These are phyloP conservation scores for Raphanus sativus DNA, from an alignment of 345 rosid species.

Conservation along the genomic window DNA sequence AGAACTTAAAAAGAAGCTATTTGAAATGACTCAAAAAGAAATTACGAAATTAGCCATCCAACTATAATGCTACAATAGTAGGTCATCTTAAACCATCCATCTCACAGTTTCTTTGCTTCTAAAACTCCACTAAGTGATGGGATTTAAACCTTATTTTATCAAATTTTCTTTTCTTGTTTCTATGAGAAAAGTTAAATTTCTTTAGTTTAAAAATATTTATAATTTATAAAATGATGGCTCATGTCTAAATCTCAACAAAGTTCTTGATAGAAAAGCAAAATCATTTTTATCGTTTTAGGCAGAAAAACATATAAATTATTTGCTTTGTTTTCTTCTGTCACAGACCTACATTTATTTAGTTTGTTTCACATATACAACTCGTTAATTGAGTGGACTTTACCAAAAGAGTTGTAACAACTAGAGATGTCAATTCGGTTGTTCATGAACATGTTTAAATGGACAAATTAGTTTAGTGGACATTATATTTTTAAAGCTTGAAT, in stretches of 20 bases:
- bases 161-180: neutral
- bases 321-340: constrained; percentile 32
- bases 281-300: constrained; percentile 4
- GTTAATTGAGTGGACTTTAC: constrained; percentile 29
- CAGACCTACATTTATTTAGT: constrained; percentile 12
- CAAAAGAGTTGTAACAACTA: constrained; percentile 10
- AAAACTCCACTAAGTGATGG: constrained; percentile 21
- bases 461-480: no score
- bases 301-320: neutral
- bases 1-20: neutral
- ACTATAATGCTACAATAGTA: constrained; percentile 15
- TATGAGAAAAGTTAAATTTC: neutral
- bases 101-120: constrained; percentile 8
- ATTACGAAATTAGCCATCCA: constrained; percentile 4
- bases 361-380: constrained; percentile 35
- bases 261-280: constrained; percentile 8
- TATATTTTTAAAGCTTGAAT: no score
- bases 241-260: constrained; percentile 29
- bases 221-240: constrained; percentile 7
- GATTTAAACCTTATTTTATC: constrained; percentile 16
- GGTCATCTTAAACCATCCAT: constrained; percentile 26
- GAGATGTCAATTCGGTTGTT: no score
- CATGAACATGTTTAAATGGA: no score
- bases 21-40: neutral
- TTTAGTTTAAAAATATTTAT: constrained; percentile 7